Base-by-base conservation (phyloP, 257 asterid genomes). In the Solanum etuberosum region DNA sequence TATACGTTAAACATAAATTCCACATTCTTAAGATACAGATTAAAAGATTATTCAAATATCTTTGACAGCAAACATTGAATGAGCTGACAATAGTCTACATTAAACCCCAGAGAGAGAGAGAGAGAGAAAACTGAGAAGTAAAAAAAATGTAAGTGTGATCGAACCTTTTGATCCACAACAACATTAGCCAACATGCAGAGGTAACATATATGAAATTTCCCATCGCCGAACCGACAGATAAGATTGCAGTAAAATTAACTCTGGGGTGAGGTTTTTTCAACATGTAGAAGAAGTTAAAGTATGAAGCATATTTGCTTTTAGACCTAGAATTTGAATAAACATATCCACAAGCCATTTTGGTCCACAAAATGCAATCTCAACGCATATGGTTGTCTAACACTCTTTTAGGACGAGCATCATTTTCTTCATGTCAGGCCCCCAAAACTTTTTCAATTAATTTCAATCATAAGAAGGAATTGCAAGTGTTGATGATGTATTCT, bases 381-480 rank as follows among this genome's bases (percentile, higher is more conserved):
- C 35, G 8, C 63, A 77, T 42, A 42, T 14, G 23, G 35, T 76
- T 76, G n/a, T 42, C 37, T 42, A 42, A 42, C 23, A 9, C 40
- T 18, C 51, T 43, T 46, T 29, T 27, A 9, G 34, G 57, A 73
- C 27, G 32, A 59, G 61, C 88, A 10, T 43, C 27, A 3, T 14
- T 85, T 78, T 86, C 82, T 40, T 74, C 27, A 51, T 37, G 38
- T 81, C 27, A n/a, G 31, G 29, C n/a, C 68, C 32, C 70, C 59
- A 57, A 72, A 85, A 68, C 88, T 72, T 81, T 68, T 76, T 61
- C 70, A 37, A 88, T 59, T 70, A 40, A 54, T 48, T 43, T 18
- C 29, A 83, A 84, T 35, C 82, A 48, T 78, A 89, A 82, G 70
- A 38, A 76, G 72, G 67, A 87, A 43, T 71, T 71, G 87, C 78